These are phyloP conservation scores for Colletotrichum cordylinicola DNA, from an alignment of 2,329 filamentous ascomycete species.

Conservation along the genomic window DNA sequence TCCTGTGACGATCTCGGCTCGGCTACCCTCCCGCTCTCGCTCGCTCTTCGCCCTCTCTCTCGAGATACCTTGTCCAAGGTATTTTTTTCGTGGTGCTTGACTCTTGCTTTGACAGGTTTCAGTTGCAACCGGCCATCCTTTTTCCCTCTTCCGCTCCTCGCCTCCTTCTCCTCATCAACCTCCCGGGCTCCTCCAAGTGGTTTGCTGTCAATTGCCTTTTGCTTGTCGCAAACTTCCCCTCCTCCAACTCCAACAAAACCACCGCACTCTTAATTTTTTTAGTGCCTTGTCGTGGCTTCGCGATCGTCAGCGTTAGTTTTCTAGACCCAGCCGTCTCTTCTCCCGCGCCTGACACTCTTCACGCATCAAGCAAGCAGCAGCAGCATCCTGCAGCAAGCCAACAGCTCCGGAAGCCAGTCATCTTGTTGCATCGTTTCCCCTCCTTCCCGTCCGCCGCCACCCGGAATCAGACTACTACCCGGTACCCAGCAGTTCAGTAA, in stretches of 20 bases:
- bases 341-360: background rate
- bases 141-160: background rate
- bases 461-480: constrained; percentile 1
- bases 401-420: constrained; percentile 11
- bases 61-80: background rate
- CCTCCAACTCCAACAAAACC: background rate
- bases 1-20: constrained; percentile 21
- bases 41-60: background rate
- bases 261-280: background rate
- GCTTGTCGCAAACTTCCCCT: background rate
- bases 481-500: background rate
- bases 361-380: background rate
- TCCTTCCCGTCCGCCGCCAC: constrained; percentile 4
- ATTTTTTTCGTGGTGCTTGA: constrained; percentile 3
- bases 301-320: constrained; percentile 13
- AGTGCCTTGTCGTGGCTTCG: constrained; percentile 13
- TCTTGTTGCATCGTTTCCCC: constrained; percentile 1
- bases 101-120: constrained; percentile 7
- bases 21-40: constrained; percentile 12
- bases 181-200: background rate
- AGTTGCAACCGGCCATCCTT: constrained; percentile 16
- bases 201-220: background rate
- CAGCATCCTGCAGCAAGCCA: constrained; percentile 9
- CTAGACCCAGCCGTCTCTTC: background rate
- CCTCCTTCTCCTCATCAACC: background rate